Percentiles rank a stretch among this genome's conserved stretches.
Evolutionary conservation across 495 filamentous ascomycete species (phyloP).

Genomic region (Hypoxylon cercidicola): DNA sequence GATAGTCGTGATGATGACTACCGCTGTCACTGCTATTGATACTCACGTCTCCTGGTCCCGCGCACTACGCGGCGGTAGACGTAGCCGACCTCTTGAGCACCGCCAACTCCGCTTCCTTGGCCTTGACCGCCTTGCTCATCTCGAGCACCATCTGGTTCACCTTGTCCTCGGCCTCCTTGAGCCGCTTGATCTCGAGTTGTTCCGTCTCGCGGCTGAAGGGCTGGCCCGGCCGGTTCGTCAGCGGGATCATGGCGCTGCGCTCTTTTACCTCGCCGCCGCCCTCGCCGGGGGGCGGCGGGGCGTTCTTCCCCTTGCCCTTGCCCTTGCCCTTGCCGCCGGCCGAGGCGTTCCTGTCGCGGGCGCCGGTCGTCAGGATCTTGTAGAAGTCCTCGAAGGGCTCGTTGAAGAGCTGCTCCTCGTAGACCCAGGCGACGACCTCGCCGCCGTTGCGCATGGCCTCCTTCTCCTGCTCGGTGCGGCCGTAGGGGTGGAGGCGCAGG

Average conservation of each 20-base stretch:
- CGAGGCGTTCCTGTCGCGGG: conserved; percentile 48
- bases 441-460: conserved; percentile 70
- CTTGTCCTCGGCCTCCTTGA: conserved; percentile 75
- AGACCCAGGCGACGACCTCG: conserved; percentile 76
- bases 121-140: conserved; percentile 70
- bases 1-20: no score
- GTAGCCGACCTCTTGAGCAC: conserved; percentile 51
- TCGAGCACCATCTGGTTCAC: conserved; percentile 71
- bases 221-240: conserved; percentile 67
- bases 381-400: conserved; percentile 93
- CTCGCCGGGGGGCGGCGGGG: conserved; percentile 16
- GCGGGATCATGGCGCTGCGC: conserved; percentile 77
- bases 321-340: conserved; percentile 57
- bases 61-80: conserved; percentile 37
- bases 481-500: conserved; percentile 90
- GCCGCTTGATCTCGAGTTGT: conserved; percentile 74
- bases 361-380: conserved; percentile 77
- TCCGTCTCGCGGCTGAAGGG: conserved; percentile 82
- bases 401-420: conserved; percentile 95
- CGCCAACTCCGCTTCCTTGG: conserved; percentile 64
- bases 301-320: conserved; percentile 46
- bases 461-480: conserved; percentile 75
- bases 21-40: no score
- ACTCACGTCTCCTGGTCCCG: no score
- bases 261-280: conserved; percentile 63